These are phyloP conservation scores for Mycosphaerella sp. DNA, from an alignment of 2,329 filamentous ascomycete species.

Conservation along the genomic window DNA sequence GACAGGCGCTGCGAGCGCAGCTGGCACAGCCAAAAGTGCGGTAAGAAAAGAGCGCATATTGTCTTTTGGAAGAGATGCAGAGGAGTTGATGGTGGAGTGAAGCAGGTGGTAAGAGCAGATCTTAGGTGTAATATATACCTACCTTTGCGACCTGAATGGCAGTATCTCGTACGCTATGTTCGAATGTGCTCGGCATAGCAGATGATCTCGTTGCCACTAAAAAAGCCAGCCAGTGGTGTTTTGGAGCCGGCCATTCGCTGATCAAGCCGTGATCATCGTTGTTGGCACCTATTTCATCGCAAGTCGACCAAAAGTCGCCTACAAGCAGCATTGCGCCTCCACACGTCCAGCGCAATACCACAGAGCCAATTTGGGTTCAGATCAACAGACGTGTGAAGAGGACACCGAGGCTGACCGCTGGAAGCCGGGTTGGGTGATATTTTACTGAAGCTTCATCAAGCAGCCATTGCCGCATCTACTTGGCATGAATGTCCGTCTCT, in stretches of 20 bases:
- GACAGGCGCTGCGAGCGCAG: constrained; percentile 20
- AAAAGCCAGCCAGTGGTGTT: not conserved
- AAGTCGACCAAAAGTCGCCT: not conserved
- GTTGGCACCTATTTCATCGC: not conserved
- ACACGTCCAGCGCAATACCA: not conserved
- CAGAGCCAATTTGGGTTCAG: not conserved
- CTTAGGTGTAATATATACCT: constrained; percentile 13
- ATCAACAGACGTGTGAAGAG: not conserved
- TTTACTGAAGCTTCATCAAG: not conserved
- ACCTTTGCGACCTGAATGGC: not conserved
- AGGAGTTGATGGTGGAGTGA: not conserved
- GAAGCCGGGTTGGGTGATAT: not conserved
- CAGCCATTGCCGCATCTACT: constrained; percentile 1
- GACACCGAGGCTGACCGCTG: constrained; percentile 2
- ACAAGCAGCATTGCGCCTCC: not conserved
- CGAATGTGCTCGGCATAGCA: not conserved
- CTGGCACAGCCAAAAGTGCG: constrained; percentile 20
- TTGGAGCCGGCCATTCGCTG: constrained; percentile 3
- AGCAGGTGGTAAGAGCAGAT: not conserved
- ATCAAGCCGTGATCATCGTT: not conserved
- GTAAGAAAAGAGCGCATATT: constrained; percentile 21
- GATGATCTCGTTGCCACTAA: not conserved
- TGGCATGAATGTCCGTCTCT: constrained; percentile 8
- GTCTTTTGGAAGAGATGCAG: not conserved
- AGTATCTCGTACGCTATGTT: not conserved